Evolutionary conservation across 2,329 filamentous ascomycete genomes (phyloP).

Genomic region (Clarireedia paspali): DNA sequence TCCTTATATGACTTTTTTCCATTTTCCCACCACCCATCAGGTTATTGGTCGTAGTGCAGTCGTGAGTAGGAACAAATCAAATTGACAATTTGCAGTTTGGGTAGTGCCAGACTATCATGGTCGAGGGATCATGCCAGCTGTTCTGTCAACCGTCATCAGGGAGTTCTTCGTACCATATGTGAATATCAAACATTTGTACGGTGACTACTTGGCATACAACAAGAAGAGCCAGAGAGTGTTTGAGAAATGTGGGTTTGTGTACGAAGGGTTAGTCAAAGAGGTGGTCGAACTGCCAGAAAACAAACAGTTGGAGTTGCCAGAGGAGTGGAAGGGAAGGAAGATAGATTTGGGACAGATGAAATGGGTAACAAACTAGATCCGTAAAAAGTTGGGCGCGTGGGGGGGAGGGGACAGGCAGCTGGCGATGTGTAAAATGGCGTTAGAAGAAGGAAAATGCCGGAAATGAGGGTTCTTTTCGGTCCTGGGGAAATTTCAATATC

Average conservation of each 20-base stretch:
- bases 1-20: not conserved
- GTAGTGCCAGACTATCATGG: slow-evolving; percentile 7
- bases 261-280: not conserved
- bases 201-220: slow-evolving; percentile 6
- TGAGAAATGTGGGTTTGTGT: slow-evolving; percentile 13
- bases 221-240: slow-evolving; percentile 8
- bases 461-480: no score
- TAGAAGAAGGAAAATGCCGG: no score
- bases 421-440: not conserved
- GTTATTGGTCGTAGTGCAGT: no score
- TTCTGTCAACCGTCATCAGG: not conserved
- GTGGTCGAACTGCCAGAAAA: not conserved
- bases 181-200: slow-evolving; percentile 1
- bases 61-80: not conserved
- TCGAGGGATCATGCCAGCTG: slow-evolving; percentile 7
- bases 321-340: not conserved
- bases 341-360: not conserved
- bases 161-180: slow-evolving; percentile 11
- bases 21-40: no score
- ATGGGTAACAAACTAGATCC: not conserved
- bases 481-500: no score
- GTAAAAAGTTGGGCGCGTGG: not conserved
- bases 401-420: not conserved
- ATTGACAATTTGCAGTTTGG: slow-evolving; percentile 1
- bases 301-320: not conserved